These are phyloP conservation scores for Podaxis sp. DNA, from an alignment of 768 basidiomycete species.

Conservation along the genomic window DNA sequence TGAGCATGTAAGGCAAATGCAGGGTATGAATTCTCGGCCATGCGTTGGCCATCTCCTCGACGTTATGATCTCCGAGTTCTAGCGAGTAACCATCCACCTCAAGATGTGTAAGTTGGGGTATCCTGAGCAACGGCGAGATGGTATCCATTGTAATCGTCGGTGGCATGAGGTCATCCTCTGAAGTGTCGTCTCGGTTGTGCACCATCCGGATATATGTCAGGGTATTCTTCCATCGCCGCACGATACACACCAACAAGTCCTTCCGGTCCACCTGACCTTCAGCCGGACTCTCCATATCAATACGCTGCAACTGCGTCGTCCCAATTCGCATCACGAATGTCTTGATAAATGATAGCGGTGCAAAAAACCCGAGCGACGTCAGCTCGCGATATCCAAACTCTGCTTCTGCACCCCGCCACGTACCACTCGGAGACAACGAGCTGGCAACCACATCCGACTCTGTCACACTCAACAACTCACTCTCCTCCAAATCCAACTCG, in stretches of 20 bases:
- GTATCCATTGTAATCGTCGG: conserved; percentile 8
- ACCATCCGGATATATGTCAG: conserved; percentile 22
- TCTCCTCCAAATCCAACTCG: conserved; percentile 22
- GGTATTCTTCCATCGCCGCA: conserved; percentile 19
- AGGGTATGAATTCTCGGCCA: conserved; percentile 24
- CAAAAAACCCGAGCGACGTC: conserved; percentile 22
- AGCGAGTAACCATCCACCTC: conserved; percentile 24
- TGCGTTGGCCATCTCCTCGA: conserved; percentile 20
- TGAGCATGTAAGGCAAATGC: conserved; percentile 20
- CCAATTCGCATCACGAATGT: conserved; percentile 20
- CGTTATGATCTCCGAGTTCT: conserved; percentile 20
- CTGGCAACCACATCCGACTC: conserved; percentile 3
- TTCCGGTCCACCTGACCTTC: conserved; percentile 16
- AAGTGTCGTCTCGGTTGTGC: conserved; percentile 14
- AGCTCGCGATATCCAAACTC: conserved; percentile 24
- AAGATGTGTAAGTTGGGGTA: conserved; percentile 19
- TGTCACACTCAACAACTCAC: not conserved
- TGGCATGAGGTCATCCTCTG: conserved; percentile 14
- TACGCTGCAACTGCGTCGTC: conserved; percentile 17
- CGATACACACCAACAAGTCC: conserved; percentile 18
- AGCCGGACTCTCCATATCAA: conserved; percentile 13
- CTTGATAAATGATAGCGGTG: conserved; percentile 19
- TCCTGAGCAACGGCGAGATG: conserved; percentile 19
- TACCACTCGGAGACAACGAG: not conserved
- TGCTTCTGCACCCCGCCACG: conserved; percentile 6